Evolutionary conservation across 108 stramenopile species (phyloP).

Genomic region (Asterionellopsis glacialis): DNA sequence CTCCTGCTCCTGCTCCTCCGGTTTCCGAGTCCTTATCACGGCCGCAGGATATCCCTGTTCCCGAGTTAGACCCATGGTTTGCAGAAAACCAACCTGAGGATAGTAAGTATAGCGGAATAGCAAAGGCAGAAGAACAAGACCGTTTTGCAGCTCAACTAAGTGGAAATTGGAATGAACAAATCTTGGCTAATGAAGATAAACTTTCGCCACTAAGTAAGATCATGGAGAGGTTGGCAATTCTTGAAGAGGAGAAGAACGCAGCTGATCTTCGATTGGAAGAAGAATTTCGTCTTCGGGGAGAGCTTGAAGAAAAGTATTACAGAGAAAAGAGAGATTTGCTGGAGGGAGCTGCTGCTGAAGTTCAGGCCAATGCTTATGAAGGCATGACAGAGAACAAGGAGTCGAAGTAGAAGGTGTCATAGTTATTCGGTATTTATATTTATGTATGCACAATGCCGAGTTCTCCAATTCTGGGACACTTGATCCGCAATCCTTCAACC

Average conservation of each 20-base stretch:
- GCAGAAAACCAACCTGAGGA: too few relatives aligned
- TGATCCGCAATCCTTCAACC: too few relatives aligned
- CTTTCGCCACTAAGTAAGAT: slow-evolving; percentile 61
- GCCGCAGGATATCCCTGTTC: too few relatives aligned
- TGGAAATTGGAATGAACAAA: slow-evolving; percentile 73
- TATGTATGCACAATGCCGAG: too few relatives aligned
- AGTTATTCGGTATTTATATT: too few relatives aligned
- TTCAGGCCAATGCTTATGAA: slow-evolving; percentile 44
- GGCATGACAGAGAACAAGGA: too few relatives aligned
- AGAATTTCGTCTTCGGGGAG: slow-evolving; percentile 65
- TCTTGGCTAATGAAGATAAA: slow-evolving; percentile 66
- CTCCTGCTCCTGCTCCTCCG: too few relatives aligned
- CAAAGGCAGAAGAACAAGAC: slow-evolving; percentile 24
- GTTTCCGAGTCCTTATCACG: too few relatives aligned
- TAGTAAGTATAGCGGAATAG: too few relatives aligned
- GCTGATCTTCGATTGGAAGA: slow-evolving; percentile 68
- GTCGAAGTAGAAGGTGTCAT: too few relatives aligned
- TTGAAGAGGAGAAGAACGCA: slow-evolving; percentile 81
- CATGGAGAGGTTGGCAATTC: slow-evolving; percentile 70
- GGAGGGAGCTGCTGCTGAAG: slow-evolving; percentile 62
- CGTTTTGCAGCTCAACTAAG: slow-evolving; percentile 75
- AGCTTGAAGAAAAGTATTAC: slow-evolving; percentile 73
- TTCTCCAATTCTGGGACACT: too few relatives aligned
- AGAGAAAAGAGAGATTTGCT: slow-evolving; percentile 64
- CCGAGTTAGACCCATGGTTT: too few relatives aligned